phyloP scores from a whole-genome alignment of 176 grass and related monocot species.

The Microstegium vimineum region DNA sequence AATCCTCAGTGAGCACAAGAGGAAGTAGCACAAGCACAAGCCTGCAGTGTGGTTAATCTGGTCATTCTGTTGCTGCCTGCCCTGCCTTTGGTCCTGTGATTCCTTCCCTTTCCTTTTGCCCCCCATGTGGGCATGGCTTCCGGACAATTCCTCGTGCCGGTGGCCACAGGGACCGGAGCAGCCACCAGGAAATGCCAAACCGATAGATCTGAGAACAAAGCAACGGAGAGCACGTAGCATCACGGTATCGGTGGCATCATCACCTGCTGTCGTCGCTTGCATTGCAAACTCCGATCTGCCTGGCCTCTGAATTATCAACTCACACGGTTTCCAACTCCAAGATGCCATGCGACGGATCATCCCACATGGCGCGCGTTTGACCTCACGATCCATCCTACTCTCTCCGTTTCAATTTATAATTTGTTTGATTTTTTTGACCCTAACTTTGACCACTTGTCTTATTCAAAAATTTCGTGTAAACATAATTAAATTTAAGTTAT shows the following conservation, averaged over 20 bases:
- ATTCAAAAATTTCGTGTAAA: no score
- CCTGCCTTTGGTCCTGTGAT: conserved; percentile 16
- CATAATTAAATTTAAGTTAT: no score
- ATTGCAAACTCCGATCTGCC: background rate
- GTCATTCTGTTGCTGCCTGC: conserved; percentile 33
- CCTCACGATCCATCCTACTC: background rate
- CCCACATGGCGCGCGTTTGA: conserved; percentile 17
- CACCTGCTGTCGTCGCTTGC: background rate
- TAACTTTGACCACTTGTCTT: no score
- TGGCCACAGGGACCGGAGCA: background rate
- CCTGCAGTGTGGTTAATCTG: conserved; percentile 22
- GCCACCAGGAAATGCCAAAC: conserved; percentile 28
- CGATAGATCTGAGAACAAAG: conserved; percentile 5
- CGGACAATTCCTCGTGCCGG: conserved; percentile 34
- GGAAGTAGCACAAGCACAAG: no score
- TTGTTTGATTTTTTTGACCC: no score
- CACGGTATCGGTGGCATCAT: background rate
- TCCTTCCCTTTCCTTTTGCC: background rate
- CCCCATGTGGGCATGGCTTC: conserved; percentile 36
- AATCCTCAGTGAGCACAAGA: no score
- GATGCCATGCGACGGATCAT: background rate
- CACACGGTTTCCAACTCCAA: background rate
- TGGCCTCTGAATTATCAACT: background rate
- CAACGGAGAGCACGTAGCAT: background rate
- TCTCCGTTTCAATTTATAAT: no score